Conservation (phyloP, 129 eudicot genomes). For the Flaveria ramosissima region DNA sequence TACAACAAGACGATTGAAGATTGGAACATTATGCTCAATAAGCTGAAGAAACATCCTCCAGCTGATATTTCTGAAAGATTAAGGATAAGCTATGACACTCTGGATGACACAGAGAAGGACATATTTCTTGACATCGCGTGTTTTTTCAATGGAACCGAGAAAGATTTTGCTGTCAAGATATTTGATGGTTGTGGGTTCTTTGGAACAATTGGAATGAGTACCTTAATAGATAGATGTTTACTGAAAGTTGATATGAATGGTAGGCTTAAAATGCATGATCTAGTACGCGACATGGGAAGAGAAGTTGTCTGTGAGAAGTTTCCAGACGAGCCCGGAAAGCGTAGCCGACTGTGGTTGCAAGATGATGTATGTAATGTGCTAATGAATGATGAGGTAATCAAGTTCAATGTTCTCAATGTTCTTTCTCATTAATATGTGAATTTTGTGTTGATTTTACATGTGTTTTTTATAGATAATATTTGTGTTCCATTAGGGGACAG, state of each 20-base stretch:
- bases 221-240: conserved; percentile 21
- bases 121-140: conserved; percentile 34
- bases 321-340: conserved; percentile 18
- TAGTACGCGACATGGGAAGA: conserved; percentile 28
- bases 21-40: background rate
- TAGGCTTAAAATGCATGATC: conserved; percentile 25
- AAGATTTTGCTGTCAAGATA: conserved; percentile 15
- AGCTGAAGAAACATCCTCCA: conserved; percentile 6
- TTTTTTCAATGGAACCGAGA: conserved; percentile 16
- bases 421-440: background rate
- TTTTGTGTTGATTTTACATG: background rate
- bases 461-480: background rate
- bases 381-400: conserved; percentile 16
- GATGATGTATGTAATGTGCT: conserved; percentile 21
- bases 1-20: conserved; percentile 11
- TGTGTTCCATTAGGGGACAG: conserved; percentile 13
- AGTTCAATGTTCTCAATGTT: conserved; percentile 6
- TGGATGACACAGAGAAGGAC: conserved; percentile 27
- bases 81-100: conserved; percentile 18
- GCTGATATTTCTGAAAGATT: background rate
- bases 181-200: conserved; percentile 25
- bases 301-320: conserved; percentile 25
- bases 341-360: conserved; percentile 24
- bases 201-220: conserved; percentile 13
- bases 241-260: conserved; percentile 22